phyloP scores from a whole-genome alignment of 768 basidiomycete genomes.

The Botryobasidium botryosum region DNA sequence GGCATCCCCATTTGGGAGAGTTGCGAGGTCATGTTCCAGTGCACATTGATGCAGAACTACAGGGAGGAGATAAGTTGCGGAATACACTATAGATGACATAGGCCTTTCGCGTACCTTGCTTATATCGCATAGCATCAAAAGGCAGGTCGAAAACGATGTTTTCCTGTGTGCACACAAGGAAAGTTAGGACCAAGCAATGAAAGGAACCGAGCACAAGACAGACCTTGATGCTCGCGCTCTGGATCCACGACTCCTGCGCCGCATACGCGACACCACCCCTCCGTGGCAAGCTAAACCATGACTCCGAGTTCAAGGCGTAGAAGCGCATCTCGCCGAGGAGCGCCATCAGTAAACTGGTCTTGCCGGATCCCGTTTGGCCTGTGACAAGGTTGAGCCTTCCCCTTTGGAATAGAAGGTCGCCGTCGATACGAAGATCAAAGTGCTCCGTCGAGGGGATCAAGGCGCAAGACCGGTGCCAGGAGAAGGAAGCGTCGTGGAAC shows the following conservation, averaged over 20 bases:
- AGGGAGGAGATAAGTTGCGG: neutral
- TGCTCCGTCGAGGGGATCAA: conserved; percentile 29
- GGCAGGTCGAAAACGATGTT: conserved; percentile 34
- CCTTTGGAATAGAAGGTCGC: conserved; percentile 19
- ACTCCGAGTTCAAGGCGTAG: conserved; percentile 11
- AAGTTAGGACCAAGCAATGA: neutral
- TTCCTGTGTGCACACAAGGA: conserved; percentile 24
- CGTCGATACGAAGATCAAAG: conserved; percentile 19
- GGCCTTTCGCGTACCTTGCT: conserved; percentile 18
- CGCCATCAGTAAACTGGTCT: conserved; percentile 15
- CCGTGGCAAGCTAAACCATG: conserved; percentile 21
- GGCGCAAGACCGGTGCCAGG: conserved; percentile 39
- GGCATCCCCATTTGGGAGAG: conserved; percentile 41
- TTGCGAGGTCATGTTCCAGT: conserved; percentile 27
- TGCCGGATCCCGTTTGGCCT: conserved; percentile 20
- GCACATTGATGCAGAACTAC: conserved; percentile 25
- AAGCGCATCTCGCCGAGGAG: conserved; percentile 25
- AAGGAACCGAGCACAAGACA: neutral
- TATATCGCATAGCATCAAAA: conserved; percentile 28
- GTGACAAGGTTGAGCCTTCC: conserved; percentile 23
- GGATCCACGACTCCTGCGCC: conserved; percentile 22
- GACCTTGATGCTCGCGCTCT: conserved; percentile 15
- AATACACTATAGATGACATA: neutral
- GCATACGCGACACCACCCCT: conserved; percentile 21
- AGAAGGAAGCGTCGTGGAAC: conserved; percentile 25